phyloP scores from a whole-genome alignment of 805 yeast species.

The Kazachstania africana region DNA sequence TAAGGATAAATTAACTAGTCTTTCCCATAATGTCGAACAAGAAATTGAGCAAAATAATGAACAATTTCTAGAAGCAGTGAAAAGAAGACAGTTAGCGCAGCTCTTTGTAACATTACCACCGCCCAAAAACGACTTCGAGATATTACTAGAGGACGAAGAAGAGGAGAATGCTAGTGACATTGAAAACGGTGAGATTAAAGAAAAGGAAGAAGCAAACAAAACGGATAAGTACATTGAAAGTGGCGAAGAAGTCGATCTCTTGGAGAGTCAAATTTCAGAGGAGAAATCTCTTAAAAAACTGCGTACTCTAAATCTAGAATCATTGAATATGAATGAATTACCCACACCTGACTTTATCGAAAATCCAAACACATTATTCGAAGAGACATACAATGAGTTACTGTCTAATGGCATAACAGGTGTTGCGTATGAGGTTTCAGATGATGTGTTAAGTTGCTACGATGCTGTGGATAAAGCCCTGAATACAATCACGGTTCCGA shows the following conservation, averaged over 20 bases:
- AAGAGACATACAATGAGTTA: conserved; percentile 15
- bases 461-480: too few relatives aligned
- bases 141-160: conserved; percentile 26
- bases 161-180: conserved; percentile 9
- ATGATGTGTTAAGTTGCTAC: not conserved
- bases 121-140: conserved; percentile 39
- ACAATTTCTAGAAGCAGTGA: conserved; percentile 4
- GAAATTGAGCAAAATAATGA: not conserved
- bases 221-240: not conserved
- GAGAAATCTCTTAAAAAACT: not conserved
- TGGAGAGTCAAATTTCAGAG: not conserved
- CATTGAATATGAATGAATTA: conserved; percentile 1
- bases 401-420: conserved; percentile 4
- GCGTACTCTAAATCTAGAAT: not conserved
- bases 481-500: not conserved
- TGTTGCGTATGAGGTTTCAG: not conserved
- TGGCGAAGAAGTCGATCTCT: too few relatives aligned
- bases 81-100: conserved; percentile 5
- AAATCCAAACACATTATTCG: conserved; percentile 9
- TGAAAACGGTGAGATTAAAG: not conserved
- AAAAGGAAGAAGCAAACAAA: conserved; percentile 7
- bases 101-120: conserved; percentile 27
- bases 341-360: conserved; percentile 11
- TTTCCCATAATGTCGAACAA: not conserved
- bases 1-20: not conserved